Conservation (phyloP, 768 basidiomycete species). For the Sporobolomyces phaffii region DNA sequence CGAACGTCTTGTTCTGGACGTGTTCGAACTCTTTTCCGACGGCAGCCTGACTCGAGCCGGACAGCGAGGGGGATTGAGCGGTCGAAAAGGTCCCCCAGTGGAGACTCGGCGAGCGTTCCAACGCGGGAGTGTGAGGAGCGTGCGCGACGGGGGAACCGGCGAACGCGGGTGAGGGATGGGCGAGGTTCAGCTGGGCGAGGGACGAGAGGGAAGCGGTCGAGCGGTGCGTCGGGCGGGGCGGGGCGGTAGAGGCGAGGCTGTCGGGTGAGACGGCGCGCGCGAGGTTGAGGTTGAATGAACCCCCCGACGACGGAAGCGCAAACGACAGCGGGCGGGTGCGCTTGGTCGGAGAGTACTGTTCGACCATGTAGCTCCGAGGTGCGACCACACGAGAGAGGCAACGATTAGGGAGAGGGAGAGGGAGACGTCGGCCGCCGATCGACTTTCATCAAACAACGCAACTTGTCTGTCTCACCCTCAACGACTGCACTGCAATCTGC, state of each 20-base stretch:
- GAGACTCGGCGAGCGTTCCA: background rate
- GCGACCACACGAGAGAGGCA: background rate
- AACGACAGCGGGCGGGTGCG: background rate
- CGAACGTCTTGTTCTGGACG: conserved; percentile 75
- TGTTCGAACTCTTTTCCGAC: conserved; percentile 42
- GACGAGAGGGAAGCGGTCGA: conserved; percentile 12
- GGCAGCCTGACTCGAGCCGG: background rate
- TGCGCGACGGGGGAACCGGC: background rate
- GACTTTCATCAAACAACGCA: no score
- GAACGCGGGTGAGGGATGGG: background rate
- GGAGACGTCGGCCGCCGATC: no score
- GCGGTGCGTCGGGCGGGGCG: background rate
- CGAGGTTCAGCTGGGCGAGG: conserved; percentile 19
- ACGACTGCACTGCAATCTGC: no score
- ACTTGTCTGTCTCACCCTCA: no score
- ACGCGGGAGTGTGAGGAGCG: no score
- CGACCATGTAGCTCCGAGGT: background rate
- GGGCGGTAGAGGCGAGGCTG: background rate
- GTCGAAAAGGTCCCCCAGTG: conserved; percentile 20
- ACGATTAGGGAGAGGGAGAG: background rate
- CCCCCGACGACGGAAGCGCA: background rate
- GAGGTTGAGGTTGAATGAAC: conserved; percentile 1
- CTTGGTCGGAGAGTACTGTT: background rate
- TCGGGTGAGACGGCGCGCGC: no score
- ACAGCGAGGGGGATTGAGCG: background rate